Evolutionary conservation across 305 asterid species (phyloP), one percentile per base, ranked within the genome.

Genomic region (Salvia sclarea): DNA sequence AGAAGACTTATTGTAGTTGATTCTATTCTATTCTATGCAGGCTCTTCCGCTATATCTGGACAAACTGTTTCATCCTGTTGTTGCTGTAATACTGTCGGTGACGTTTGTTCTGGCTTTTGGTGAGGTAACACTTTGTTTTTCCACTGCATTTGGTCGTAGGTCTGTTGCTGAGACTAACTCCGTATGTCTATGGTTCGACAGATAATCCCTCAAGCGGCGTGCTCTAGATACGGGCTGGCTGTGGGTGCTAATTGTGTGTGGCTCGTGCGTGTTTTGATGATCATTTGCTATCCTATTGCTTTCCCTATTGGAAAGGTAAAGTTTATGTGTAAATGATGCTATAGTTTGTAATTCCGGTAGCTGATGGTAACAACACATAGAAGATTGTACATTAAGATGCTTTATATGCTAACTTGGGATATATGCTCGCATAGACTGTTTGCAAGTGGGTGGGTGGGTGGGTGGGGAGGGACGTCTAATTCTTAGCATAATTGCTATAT

Each of bases 101-200:
- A 93, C 98, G 14, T 91, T 93, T 62, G 94, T 93, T 80, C 82
- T 93, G 64, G 89, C 95, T 66, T 93, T 93, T n/a, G 98, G 98
- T 81, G 97, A 93, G 98, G 97, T 93, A 82, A 82, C 73, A 80
- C 71, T 30, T 44, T 30, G 67, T 76, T 63, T 66, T 54, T 13
- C 38, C 48, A 14, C 45, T 41, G 48, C 60, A 63, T 18, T 40
- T 71, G 2, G 61, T 66, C 41, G 7, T 62, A 30, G 14, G 41
- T 54, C 35, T 22, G n/a, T 49, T 58, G 31, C 66, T 54, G 52
- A 22, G 48, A 41, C 65, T 80, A 30, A 83, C 47, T 56, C 62
- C 5, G 49, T 48, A 40, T 43, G 44, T 63, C 70, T 56, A n/a
- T 69, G 69, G 31, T 77, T 43, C 61, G 45, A 21, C 64, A 94